phyloP scores from a whole-genome alignment of 2,329 filamentous ascomycete genomes.

The Ramichloridium luteum region DNA sequence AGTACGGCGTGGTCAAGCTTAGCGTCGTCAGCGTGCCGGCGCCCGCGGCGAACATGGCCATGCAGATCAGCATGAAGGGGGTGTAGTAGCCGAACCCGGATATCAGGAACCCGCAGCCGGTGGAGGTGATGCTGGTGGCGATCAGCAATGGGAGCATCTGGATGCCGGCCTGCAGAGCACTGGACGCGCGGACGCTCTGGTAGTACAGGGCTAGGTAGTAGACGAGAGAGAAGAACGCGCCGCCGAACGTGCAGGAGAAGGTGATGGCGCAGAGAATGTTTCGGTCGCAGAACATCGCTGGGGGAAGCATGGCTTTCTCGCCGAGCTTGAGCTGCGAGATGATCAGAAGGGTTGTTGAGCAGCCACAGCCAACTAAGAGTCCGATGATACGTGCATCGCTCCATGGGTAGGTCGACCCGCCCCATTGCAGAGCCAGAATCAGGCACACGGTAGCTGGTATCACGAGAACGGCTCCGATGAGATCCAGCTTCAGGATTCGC shows the following conservation, averaged over 20 bases:
- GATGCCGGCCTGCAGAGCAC: slow-evolving; percentile 35
- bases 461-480: slow-evolving; percentile 29
- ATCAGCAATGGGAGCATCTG: slow-evolving; percentile 34
- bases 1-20: background rate
- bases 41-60: slow-evolving; percentile 6
- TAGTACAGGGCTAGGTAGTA: slow-evolving; percentile 37
- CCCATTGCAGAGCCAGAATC: slow-evolving; percentile 38
- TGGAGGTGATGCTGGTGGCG: slow-evolving; percentile 5
- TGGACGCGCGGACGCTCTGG: slow-evolving; percentile 36
- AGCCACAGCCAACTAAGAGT: slow-evolving; percentile 31
- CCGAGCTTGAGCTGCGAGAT: slow-evolving; percentile 31
- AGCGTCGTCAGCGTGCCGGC: background rate
- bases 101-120: slow-evolving; percentile 1
- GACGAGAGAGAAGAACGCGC: slow-evolving; percentile 32
- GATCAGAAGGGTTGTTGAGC: slow-evolving; percentile 34
- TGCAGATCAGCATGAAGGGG: background rate
- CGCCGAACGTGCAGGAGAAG: slow-evolving; percentile 28
- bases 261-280: slow-evolving; percentile 30
- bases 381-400: slow-evolving; percentile 31
- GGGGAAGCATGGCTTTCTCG: slow-evolving; percentile 33
- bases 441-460: slow-evolving; percentile 27
- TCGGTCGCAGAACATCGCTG: slow-evolving; percentile 31
- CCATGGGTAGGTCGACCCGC: slow-evolving; percentile 33
- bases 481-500: slow-evolving; percentile 32
- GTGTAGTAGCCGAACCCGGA: background rate